Evolutionary conservation across 768 basidiomycete genomes (phyloP), one percentile per base, ranked within the genome.

Genomic region (Termitomyces sp.): DNA sequence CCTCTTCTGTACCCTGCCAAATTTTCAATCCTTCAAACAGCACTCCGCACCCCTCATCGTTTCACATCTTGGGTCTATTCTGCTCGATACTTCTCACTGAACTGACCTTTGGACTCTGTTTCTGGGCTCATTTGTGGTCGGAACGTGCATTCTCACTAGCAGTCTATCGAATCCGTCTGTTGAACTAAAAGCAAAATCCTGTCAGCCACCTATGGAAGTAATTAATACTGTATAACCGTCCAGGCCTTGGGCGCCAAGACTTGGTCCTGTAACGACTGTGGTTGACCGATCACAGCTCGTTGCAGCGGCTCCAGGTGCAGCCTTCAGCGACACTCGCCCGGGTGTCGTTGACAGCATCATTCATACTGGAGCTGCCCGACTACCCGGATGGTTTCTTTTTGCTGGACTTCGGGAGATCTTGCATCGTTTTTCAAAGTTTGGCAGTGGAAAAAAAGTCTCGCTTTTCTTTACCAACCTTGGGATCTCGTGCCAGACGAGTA

Each of bases 301-400:
- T 44, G 22, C 59, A 60, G 54, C 41, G 48, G 54, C 42, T 51
- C 42, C 59, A 45, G 48, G 44, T 56, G 54, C 33, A 33, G 20
- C 47, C 45, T 36, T n/a, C 39, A 20, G 31, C n/a, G 37, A 22
- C 18, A 53, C 18, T 18, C 37, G 18, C 18, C 37, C 22, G 37
- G 24, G 16, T 41, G 18, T 27, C 24, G 18, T 41, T 30, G 18
- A 30, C 24, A 1, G 52, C 27, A 39, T 33, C 24, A 39, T 44
- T 39, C 33, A 36, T 52, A 60, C 55, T 60, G 54, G 55, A 39
- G 48, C 24, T 60, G 54, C 54, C 59, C 64, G 62, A 39, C 63
- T 74, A 4, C 72, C 75, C 1, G 72, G 68, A 2, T 62, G 68
- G 41, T 72, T 36, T 4, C 20, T 59, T 54, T 36, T 55, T 47